These are phyloP conservation scores for Rhizopogon hawkerae DNA, from an alignment of 1,284 basidiomycete species.

Conservation along the genomic window DNA sequence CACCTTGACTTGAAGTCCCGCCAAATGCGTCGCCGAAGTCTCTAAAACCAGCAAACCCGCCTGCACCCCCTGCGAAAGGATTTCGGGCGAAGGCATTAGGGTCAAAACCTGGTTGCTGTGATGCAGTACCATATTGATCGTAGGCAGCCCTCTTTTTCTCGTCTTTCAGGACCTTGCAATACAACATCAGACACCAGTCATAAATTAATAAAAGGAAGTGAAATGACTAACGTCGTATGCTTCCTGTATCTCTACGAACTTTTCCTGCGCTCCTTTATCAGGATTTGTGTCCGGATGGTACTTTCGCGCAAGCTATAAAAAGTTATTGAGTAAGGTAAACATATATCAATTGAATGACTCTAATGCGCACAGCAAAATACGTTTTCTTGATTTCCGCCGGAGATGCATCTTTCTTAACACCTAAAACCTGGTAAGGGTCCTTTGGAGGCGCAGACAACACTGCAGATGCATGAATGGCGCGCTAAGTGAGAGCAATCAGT, in stretches of 20 bases:
- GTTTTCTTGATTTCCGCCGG: constrained; percentile 92
- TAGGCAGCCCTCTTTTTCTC: constrained; percentile 90
- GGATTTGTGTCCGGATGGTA: constrained; percentile 98
- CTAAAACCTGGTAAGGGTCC: constrained; percentile 88
- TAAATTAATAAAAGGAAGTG: constrained; percentile 7
- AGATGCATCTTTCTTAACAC: constrained; percentile 79
- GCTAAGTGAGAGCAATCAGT: constrained; percentile 35
- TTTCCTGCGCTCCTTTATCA: constrained; percentile 83
- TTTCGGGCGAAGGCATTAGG: constrained; percentile 62
- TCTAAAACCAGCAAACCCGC: constrained; percentile 63
- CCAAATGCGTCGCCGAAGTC: constrained; percentile 67
- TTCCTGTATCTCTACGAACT: constrained; percentile 94
- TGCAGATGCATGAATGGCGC: constrained; percentile 66
- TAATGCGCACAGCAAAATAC: constrained; percentile 76
- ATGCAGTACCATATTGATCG: constrained; percentile 92
- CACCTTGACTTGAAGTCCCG: constrained; percentile 40
- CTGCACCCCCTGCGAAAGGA: constrained; percentile 38
- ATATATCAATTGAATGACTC: constrained; percentile 4
- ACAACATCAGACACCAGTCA: constrained; percentile 14
- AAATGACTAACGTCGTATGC: constrained; percentile 82
- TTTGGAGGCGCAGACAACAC: constrained; percentile 52
- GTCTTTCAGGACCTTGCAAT: constrained; percentile 76
- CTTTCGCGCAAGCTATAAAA: constrained; percentile 83
- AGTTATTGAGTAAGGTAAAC: constrained; percentile 10
- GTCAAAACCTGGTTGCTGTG: constrained; percentile 91